Percentiles rank a stretch among this genome's conserved stretches.
Conservation (phyloP, 2,329 filamentous ascomycete species). For the Coniochaeta pulveracea region DNA sequence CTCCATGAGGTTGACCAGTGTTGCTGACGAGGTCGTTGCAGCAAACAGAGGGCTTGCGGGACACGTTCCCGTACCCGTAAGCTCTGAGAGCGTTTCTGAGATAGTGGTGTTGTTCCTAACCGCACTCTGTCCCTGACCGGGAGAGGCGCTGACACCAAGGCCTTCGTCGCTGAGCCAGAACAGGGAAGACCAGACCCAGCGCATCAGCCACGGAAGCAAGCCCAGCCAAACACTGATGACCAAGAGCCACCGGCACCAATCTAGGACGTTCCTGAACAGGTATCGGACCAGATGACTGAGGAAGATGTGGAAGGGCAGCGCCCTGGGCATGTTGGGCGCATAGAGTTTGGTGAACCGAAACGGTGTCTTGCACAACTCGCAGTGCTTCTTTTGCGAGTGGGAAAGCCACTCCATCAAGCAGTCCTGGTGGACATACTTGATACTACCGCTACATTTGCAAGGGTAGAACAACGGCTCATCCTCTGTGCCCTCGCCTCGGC, state of each 20-base stretch:
- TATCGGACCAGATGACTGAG: constrained; percentile 67
- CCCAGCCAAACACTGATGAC: constrained; percentile 83
- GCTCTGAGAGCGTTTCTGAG: not conserved
- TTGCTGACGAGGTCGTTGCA: constrained; percentile 24
- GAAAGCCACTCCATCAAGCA: constrained; percentile 98
- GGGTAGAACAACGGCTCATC: constrained; percentile 90
- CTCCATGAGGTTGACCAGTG: too few relatives aligned
- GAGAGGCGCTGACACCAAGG: constrained; percentile 21
- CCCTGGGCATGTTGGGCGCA: constrained; percentile 81
- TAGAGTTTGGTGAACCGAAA: constrained; percentile 99
- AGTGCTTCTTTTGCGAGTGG: constrained; percentile 98
- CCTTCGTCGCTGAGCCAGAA: constrained; percentile 90
- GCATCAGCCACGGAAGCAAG: constrained; percentile 81
- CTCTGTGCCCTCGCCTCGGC: constrained; percentile 72
- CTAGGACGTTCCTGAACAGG: constrained; percentile 56
- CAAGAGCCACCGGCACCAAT: constrained; percentile 67
- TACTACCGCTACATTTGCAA: constrained; percentile 98
- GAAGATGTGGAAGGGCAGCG: constrained; percentile 72
- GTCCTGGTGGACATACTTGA: constrained; percentile 96
- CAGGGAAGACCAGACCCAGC: constrained; percentile 82
- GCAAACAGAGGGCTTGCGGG: constrained; percentile 26
- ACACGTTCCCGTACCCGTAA: constrained; percentile 14
- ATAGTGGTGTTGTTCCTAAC: constrained; percentile 4
- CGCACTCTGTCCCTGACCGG: not conserved
- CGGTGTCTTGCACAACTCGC: constrained; percentile 96